A percentile compares a stretch with the other conserved stretches of the same genome.
These are phyloP conservation scores for Aspergillus cristatus DNA, from an alignment of 495 filamentous ascomycete species.

Conservation along the genomic window DNA sequence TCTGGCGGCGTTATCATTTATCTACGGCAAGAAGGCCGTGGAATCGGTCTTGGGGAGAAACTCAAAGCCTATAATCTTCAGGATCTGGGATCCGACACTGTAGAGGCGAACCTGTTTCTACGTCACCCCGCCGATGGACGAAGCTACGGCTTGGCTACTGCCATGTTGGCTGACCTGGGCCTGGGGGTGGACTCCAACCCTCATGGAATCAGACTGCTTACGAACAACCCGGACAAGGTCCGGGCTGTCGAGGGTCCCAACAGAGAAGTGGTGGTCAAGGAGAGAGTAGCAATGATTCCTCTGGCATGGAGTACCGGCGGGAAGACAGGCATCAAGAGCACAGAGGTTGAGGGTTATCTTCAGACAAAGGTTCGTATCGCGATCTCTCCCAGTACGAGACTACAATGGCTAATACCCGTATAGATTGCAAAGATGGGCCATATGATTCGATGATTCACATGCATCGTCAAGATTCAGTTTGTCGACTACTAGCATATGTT, in stretches of 20 bases:
- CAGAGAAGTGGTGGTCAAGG: slow-evolving; percentile 76
- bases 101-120: slow-evolving; percentile 87
- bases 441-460: slow-evolving; percentile 42
- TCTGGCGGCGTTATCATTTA: slow-evolving; percentile 89
- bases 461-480: too few species aligned
- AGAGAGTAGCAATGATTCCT: slow-evolving; percentile 93
- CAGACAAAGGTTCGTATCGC: slow-evolving; percentile 66
- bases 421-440: slow-evolving; percentile 66
- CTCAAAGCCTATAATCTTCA: slow-evolving; percentile 97
- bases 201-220: slow-evolving; percentile 70
- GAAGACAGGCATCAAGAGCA: slow-evolving; percentile 70
- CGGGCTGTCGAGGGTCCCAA: slow-evolving; percentile 87
- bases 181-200: slow-evolving; percentile 47
- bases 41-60: slow-evolving; percentile 90
- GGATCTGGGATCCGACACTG: slow-evolving; percentile 89
- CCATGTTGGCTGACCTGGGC: slow-evolving; percentile 83
- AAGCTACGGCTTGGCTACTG: slow-evolving; percentile 89
- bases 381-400: background rate
- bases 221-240: slow-evolving; percentile 98
- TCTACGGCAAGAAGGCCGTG: slow-evolving; percentile 88
- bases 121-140: slow-evolving; percentile 91
- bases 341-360: slow-evolving; percentile 87
- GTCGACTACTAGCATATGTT: too few species aligned
- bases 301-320: slow-evolving; percentile 79
- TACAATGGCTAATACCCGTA: slow-evolving; percentile 6